These are phyloP conservation scores for Chaetomium strumarium DNA, from an alignment of 2,329 filamentous ascomycete species.

Conservation along the genomic window DNA sequence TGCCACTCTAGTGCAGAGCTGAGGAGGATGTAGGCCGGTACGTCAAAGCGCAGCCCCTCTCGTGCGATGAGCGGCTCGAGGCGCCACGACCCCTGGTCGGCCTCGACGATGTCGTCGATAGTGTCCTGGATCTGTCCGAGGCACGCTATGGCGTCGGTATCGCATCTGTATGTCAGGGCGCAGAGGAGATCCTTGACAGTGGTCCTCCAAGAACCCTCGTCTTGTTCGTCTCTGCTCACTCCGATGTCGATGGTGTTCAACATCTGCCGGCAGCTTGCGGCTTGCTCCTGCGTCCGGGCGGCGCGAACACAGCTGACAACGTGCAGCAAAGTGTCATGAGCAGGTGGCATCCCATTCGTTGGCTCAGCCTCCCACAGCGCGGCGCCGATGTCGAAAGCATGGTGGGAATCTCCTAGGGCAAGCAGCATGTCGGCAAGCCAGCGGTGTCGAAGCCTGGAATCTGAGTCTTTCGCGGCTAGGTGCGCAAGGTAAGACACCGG, in stretches of 20 bases:
- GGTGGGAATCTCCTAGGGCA: slow-evolving; percentile 8
- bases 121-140: slow-evolving; percentile 4
- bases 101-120: not conserved
- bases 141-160: not conserved
- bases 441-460: not conserved
- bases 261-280: not conserved
- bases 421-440: slow-evolving; percentile 11
- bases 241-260: not conserved
- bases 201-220: not conserved
- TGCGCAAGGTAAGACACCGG: not conserved
- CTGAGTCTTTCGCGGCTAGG: not conserved
- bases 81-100: not conserved
- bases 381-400: slow-evolving; percentile 5
- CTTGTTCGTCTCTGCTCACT: not conserved
- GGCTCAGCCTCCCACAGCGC: not conserved
- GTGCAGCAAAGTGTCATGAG: not conserved
- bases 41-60: slow-evolving; percentile 1
- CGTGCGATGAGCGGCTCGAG: slow-evolving; percentile 5
- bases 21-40: slow-evolving; percentile 12
- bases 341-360: too few species aligned
- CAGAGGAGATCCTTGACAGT: slow-evolving; percentile 2
- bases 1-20: slow-evolving; percentile 9
- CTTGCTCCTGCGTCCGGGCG: slow-evolving; percentile 2
- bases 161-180: slow-evolving; percentile 10
- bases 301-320: slow-evolving; percentile 6